Percentiles rank a stretch among this genome's conserved stretches.
phyloP scores from a whole-genome alignment of 2,329 filamentous ascomycete species.

The Aureobasidium leucospermi region DNA sequence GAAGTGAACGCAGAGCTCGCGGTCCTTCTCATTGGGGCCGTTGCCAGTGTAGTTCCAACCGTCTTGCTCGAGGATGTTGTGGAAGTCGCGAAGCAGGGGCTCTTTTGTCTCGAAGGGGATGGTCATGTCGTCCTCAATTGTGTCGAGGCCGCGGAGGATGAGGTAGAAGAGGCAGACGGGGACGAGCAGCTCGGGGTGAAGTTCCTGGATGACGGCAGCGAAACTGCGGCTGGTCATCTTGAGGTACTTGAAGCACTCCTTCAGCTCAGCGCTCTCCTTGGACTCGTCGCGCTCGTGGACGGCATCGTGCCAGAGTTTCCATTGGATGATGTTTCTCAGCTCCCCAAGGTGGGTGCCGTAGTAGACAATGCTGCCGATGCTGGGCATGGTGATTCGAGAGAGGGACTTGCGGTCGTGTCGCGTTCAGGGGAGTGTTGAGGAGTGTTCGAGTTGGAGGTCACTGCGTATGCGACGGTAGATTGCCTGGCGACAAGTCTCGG shows the following conservation, averaged over 20 bases:
- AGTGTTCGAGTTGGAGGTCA: neutral
- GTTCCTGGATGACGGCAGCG: conserved; percentile 84
- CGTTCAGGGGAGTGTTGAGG: neutral
- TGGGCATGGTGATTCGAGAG: conserved; percentile 15
- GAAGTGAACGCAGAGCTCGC: conserved; percentile 86
- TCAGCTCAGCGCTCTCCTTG: conserved; percentile 67
- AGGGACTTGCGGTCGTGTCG: neutral
- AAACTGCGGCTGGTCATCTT: conserved; percentile 90
- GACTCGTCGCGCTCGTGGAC: conserved; percentile 74
- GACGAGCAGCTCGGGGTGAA: conserved; percentile 87
- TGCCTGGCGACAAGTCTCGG: neutral
- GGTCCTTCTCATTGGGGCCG: conserved; percentile 87
- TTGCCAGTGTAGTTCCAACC: conserved; percentile 88
- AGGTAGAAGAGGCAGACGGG: conserved; percentile 91
- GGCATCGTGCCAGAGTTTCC: conserved; percentile 89
- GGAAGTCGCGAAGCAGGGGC: conserved; percentile 75
- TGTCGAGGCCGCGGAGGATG: conserved; percentile 83
- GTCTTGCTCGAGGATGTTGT: conserved; percentile 68
- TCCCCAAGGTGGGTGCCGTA: conserved; percentile 29
- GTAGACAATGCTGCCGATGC: conserved; percentile 21
- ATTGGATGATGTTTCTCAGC: conserved; percentile 33
- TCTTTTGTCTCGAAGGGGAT: conserved; percentile 76
- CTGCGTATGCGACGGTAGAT: neutral
- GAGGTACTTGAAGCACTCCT: conserved; percentile 80
- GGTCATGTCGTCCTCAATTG: conserved; percentile 98